Evolutionary conservation across 2,329 filamentous ascomycete species (phyloP).

Genomic region (Sarocladium strictum): DNA sequence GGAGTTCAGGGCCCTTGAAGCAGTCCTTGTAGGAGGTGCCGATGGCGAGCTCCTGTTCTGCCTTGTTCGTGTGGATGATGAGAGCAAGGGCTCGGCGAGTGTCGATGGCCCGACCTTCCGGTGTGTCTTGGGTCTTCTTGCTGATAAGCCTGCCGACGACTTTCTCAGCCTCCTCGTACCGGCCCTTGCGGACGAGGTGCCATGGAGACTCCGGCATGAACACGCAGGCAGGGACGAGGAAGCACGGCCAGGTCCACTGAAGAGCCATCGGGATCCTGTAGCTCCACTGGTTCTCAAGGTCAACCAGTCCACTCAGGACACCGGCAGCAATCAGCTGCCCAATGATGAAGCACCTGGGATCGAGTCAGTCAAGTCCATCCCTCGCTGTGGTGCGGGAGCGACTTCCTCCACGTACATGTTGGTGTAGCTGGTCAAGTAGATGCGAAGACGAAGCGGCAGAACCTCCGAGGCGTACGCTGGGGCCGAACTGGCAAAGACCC

Average conservation of each 20-base stretch:
- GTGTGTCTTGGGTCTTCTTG: conserved; percentile 1
- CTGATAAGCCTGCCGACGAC: conserved; percentile 5
- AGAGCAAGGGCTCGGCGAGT: neutral
- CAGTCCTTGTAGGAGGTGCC: conserved; percentile 32
- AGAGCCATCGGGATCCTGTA: conserved; percentile 37
- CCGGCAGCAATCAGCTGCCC: conserved; percentile 32
- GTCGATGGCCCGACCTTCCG: neutral
- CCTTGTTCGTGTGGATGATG: conserved; percentile 3
- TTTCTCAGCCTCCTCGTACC: conserved; percentile 6
- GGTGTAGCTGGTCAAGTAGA: conserved; percentile 32
- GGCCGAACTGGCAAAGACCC: conserved; percentile 31
- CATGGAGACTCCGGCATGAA: conserved; percentile 31
- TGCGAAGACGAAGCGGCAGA: conserved; percentile 24
- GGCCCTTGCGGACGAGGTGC: conserved; percentile 9
- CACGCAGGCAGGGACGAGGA: conserved; percentile 26
- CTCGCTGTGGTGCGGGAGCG: neutral
- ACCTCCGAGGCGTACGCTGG: conserved; percentile 37
- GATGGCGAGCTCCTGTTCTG: conserved; percentile 2
- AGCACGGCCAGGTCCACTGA: conserved; percentile 37
- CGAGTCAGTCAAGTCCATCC: neutral
- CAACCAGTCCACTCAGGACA: conserved; percentile 7
- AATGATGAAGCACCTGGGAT: conserved; percentile 26
- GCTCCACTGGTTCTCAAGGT: conserved; percentile 28
- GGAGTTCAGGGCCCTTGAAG: conserved; percentile 37
- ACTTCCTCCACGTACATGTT: conserved; percentile 25